Percentiles rank a stretch among this genome's conserved stretches.
Evolutionary conservation across 176 grass and related monocot species (phyloP).

Genomic region (Avena insularis): DNA sequence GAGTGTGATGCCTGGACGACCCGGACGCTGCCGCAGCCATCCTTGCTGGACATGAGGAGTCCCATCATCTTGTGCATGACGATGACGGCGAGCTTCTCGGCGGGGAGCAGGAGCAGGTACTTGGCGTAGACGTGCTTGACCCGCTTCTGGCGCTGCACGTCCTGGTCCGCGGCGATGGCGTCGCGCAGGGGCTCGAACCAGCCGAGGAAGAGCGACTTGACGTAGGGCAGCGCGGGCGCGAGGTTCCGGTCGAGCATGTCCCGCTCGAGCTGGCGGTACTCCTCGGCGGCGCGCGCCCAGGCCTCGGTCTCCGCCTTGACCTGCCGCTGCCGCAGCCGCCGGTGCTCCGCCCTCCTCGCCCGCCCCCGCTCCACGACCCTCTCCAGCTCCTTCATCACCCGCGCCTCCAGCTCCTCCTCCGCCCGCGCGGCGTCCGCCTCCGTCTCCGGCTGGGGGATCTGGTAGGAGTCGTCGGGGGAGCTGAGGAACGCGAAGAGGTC

Average conservation of each 20-base stretch:
- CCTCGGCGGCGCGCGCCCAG: slow-evolving; percentile 80
- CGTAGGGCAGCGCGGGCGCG: slow-evolving; percentile 79
- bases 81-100: slow-evolving; percentile 95
- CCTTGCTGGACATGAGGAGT: slow-evolving; percentile 68
- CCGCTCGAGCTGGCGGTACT: slow-evolving; percentile 88
- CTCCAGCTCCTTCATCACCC: background rate
- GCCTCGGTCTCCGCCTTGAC: slow-evolving; percentile 92
- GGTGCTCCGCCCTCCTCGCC: slow-evolving; percentile 46
- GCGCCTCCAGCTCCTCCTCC: slow-evolving; percentile 36
- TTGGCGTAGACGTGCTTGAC: slow-evolving; percentile 72
- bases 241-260: slow-evolving; percentile 93
- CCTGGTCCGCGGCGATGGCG: slow-evolving; percentile 73
- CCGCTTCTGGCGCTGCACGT: slow-evolving; percentile 58
- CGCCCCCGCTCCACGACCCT: slow-evolving; percentile 7
- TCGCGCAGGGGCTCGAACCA: slow-evolving; percentile 96
- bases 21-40: slow-evolving; percentile 64
- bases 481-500: slow-evolving; percentile 67
- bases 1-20: slow-evolving; percentile 72
- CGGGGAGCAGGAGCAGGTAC: slow-evolving; percentile 73
- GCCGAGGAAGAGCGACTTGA: slow-evolving; percentile 84
- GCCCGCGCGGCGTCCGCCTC: background rate
- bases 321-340: slow-evolving; percentile 69
- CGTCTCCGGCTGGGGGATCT: slow-evolving; percentile 10
- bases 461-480: slow-evolving; percentile 55
- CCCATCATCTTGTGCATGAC: slow-evolving; percentile 98